Conservation (phyloP, 2,329 filamentous ascomycete species). For the Neocucurbitaria cava region DNA sequence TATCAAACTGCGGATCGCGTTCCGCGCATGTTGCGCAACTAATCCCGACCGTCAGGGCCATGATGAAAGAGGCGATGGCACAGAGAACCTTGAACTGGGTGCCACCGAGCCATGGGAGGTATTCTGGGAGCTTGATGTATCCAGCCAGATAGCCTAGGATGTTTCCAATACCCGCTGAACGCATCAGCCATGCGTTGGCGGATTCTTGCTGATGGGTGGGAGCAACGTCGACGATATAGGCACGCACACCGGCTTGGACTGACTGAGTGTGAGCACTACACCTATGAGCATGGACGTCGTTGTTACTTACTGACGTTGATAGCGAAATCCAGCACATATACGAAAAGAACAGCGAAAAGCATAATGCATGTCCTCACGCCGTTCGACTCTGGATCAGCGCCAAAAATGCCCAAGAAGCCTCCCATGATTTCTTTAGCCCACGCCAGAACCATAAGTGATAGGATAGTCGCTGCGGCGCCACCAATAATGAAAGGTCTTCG, state of each 20-base stretch:
- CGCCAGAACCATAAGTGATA: conserved; percentile 58
- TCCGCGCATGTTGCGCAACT: conserved; percentile 76
- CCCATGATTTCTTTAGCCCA: conserved; percentile 65
- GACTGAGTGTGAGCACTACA: conserved; percentile 6
- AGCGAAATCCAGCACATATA: conserved; percentile 91
- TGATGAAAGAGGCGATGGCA: conserved; percentile 78
- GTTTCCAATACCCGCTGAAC: conserved; percentile 85
- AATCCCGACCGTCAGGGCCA: conserved; percentile 72
- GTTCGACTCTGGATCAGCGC: conserved; percentile 69
- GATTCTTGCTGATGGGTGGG: conserved; percentile 92
- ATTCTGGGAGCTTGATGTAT: conserved; percentile 77
- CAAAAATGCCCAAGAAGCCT: conserved; percentile 72
- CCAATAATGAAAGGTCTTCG: conserved; percentile 61
- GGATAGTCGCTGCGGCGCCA: conserved; percentile 57
- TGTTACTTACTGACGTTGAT: conserved; percentile 79
- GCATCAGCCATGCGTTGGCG: conserved; percentile 93
- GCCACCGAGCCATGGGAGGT: conserved; percentile 80
- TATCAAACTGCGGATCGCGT: conserved; percentile 78
- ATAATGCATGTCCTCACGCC: conserved; percentile 73
- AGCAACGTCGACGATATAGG: conserved; percentile 92
- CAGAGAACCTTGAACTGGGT: conserved; percentile 95
- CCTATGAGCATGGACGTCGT: neutral
- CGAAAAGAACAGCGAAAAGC: conserved; percentile 79
- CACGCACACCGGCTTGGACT: conserved; percentile 90
- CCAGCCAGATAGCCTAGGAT: conserved; percentile 90